These are phyloP conservation scores for Chernovozyma sophiae-reginae DNA, from an alignment of 1,139 yeast species.

Conservation along the genomic window DNA sequence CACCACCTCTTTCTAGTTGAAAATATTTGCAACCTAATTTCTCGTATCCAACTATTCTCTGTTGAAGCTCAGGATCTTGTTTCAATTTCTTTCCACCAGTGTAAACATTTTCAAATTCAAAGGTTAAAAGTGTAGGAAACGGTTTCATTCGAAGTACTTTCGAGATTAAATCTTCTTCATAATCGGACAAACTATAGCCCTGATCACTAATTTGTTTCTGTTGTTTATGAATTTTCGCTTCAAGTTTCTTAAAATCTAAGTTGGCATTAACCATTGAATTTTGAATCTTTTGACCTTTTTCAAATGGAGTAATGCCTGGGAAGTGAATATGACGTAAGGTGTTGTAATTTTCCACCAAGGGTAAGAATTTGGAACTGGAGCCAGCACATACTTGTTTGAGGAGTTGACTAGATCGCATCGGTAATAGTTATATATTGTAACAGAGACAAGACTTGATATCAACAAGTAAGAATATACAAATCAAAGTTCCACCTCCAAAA, in stretches of 20 bases:
- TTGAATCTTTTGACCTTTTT: constrained; percentile 60
- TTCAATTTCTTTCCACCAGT: constrained; percentile 86
- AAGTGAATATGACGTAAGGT: constrained; percentile 62
- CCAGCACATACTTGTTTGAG: neutral
- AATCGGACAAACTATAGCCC: constrained; percentile 39
- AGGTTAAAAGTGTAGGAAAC: constrained; percentile 63
- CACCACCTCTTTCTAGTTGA: constrained; percentile 92
- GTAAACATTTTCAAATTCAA: constrained; percentile 79
- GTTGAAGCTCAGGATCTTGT: constrained; percentile 34
- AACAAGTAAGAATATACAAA: no score
- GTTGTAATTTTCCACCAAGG: constrained; percentile 31
- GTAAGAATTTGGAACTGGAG: constrained; percentile 21
- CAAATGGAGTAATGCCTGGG: constrained; percentile 50
- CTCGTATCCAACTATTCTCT: constrained; percentile 37
- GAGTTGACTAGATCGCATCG: neutral
- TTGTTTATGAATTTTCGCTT: constrained; percentile 42
- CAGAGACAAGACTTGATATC: no score
- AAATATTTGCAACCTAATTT: constrained; percentile 44
- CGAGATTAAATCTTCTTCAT: constrained; percentile 42
- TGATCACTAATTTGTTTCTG: constrained; percentile 32
- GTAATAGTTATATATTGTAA: no score
- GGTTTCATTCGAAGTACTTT: constrained; percentile 53
- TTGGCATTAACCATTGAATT: constrained; percentile 56
- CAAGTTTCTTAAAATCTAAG: constrained; percentile 57
- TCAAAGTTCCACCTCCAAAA: no score